Evolutionary conservation across 2,329 filamentous ascomycete species (phyloP).

Genomic region (Trichoderma koningiopsis): DNA sequence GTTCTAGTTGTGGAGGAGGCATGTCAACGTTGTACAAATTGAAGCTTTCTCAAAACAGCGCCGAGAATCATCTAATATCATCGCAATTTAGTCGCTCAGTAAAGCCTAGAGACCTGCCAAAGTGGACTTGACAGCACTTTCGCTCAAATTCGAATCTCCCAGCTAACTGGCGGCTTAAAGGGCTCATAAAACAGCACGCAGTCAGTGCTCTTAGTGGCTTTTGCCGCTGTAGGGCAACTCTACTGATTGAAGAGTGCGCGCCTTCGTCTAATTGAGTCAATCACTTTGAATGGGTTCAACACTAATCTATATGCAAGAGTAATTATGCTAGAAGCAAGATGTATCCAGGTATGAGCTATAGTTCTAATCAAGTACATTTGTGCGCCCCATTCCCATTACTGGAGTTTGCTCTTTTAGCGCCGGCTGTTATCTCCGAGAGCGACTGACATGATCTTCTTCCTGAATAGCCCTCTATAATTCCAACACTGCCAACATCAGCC

Average conservation of each 20-base stretch:
- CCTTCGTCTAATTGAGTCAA: not conserved
- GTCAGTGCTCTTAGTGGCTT: not conserved
- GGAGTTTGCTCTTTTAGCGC: not conserved
- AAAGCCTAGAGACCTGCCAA: too few relatives aligned
- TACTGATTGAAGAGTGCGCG: not conserved
- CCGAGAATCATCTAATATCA: too few relatives aligned
- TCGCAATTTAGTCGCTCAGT: too few relatives aligned
- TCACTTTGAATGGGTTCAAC: not conserved
- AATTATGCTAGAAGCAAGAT: not conserved
- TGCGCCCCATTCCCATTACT: not conserved
- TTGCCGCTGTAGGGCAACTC: not conserved
- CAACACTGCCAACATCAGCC: not conserved
- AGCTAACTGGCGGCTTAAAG: not conserved
- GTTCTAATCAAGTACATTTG: not conserved
- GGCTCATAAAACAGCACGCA: not conserved
- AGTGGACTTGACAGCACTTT: not conserved
- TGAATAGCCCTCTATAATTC: not conserved
- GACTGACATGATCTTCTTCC: not conserved
- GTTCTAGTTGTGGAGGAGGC: too few relatives aligned
- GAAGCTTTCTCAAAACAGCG: too few relatives aligned
- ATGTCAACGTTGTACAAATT: too few relatives aligned
- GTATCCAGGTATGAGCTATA: not conserved
- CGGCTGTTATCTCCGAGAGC: not conserved
- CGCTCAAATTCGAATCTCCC: not conserved
- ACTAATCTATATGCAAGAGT: not conserved